Evolutionary conservation across 805 yeast genomes (phyloP), one percentile per base, ranked within the genome.

Genomic region (Lipomyces oligophaga): DNA sequence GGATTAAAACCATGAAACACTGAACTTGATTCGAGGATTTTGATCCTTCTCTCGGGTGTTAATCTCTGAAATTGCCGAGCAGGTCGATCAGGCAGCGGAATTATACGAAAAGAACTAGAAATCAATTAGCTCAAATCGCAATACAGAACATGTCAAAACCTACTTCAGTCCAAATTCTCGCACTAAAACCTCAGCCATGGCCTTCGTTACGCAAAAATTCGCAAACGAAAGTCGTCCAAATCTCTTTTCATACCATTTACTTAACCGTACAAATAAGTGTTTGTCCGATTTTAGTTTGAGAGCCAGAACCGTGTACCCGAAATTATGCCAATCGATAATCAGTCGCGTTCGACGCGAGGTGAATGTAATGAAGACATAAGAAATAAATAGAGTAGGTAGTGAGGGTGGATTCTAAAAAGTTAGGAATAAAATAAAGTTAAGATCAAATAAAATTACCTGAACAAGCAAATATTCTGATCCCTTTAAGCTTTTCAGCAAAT

Each of bases 291-390:
- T 61, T 55, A 79, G 78, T 57, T 79, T 79, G 60, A 90, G 63
- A 43, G 83, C 81, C 47, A 93, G 66, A 22, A 93, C 85, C 1
- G 95, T 77, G 64, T 78, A 90, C 33, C 94, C 95, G 58, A 93
- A 71, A 65, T 93, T 93, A 66, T 93, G 99, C 98, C 98, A 93
- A 66, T 93, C 99, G 39, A 93, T 77, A 18, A 93, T 74, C 20
- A 90, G 65, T 59, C 75, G 73, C 3, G 89, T 71, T 2, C 79
- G 73, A 10, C 77, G 74, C 34, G 78, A 62, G 49, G 71, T 65
- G 15, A 77, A 28, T 36, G 68, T 64, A 47, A 77, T 75, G 60
- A 76, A 79, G 1, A 81, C 19, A 1, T 83, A 74, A 0, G 79
- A 73, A 2, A 89, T 68, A 0, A 84, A 76, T 13, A 93, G 66